Base-by-base conservation (phyloP, 1,284 basidiomycete genomes). In the Ustilago curta region DNA sequence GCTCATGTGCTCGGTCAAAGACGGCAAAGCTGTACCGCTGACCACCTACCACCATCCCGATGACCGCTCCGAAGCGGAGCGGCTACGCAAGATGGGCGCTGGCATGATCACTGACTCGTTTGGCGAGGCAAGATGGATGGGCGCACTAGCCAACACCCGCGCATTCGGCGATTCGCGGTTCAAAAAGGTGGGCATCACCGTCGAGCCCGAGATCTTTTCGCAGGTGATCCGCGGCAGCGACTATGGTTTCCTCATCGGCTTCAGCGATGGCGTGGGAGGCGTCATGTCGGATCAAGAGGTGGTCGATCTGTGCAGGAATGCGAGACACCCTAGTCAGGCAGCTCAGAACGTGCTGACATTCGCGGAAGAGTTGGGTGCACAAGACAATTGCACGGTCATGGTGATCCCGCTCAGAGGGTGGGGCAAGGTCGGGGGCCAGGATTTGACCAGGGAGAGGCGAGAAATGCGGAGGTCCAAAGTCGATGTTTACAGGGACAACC, bases 51-150 rank as follows among this genome's bases (percentile, higher is more conserved):
- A 99, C 85, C 95, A 97, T 85, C 92, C 95, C 18, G 95, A 98
- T 80, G 89, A 93, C 23, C 91, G 90, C 23, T 88, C 92, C 19
- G 97, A 99, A 85, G 90, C 93, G 12, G 90, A 90, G 44, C 88
- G 96, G 31, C 87, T 99, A 53, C 90, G 95, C 47, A 89, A 92
- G 61, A 92, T 95, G 89, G 95, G 95, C 9, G 91, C 91, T 8
- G 91, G 93, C 1, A 86, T 97, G 29, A 92, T 97, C 49, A 93
- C 93, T 5, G 96, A 99, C 84, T 95, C 93, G 4, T 99, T 95
- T 82, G 96, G 97, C 35, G 96, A 99, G 87, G 90, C 91, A 44
- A 88, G 94, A 44, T 98, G 95, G 94, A 97, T 97, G 91, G 96
- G 96, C 8, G 93, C 91, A 1, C 87, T 99, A 21, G 93, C 92